These are phyloP conservation scores for Aspergillus phoenicis DNA, from an alignment of 2,329 filamentous ascomycete species.

Conservation along the genomic window DNA sequence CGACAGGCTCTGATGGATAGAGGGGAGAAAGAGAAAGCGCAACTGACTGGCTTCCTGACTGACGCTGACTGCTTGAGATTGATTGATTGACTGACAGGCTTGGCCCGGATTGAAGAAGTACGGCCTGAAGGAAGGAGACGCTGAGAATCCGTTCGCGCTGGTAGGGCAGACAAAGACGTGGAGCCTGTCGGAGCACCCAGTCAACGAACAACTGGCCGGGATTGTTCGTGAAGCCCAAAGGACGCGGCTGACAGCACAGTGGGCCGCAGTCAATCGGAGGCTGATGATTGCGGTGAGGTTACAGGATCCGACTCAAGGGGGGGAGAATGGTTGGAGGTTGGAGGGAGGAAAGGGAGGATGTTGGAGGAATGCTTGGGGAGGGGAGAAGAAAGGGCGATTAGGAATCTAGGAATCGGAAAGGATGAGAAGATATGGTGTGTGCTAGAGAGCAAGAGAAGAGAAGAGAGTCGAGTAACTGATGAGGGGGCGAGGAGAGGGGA, in stretches of 20 bases:
- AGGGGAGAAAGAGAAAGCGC: neutral
- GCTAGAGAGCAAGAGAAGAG: neutral
- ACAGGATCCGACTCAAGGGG: constrained; percentile 17
- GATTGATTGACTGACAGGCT: constrained; percentile 6
- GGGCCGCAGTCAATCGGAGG: constrained; percentile 19
- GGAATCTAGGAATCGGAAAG: neutral
- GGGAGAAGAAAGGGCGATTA: constrained; percentile 4
- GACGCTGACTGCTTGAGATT: constrained; percentile 13
- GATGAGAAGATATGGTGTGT: constrained; percentile 2
- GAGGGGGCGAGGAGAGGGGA: neutral
- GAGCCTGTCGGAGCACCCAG: constrained; percentile 23
- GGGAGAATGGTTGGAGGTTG: neutral
- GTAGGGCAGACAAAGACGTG: constrained; percentile 28
- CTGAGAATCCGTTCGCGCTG: constrained; percentile 13
- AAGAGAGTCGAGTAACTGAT: constrained; percentile 3
- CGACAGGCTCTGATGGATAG: constrained; percentile 13
- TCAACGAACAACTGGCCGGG: constrained; percentile 19
- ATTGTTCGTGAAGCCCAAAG: constrained; percentile 18
- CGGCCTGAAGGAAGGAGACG: constrained; percentile 2
- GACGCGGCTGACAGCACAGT: constrained; percentile 23
- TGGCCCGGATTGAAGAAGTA: constrained; percentile 5
- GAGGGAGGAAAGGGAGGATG: constrained; percentile 16
- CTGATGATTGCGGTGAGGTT: constrained; percentile 34
- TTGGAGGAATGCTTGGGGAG: neutral
- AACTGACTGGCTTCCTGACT: constrained; percentile 9